Evolutionary conservation across 1,139 yeast species (phyloP).

Genomic region (Scheffersomyces cryptocercus): DNA sequence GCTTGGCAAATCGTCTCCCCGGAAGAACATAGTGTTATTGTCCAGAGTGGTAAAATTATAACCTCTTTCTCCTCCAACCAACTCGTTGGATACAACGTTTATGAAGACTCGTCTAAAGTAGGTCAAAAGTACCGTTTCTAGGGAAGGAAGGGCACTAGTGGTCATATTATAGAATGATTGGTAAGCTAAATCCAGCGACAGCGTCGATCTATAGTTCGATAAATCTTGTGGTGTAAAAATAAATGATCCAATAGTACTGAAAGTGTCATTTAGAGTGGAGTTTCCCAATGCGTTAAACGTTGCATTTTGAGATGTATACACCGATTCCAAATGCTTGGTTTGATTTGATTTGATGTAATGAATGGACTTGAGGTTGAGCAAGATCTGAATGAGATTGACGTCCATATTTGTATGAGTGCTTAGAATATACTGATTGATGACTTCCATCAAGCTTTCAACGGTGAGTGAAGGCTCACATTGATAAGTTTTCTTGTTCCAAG

Average conservation of each 20-base stretch:
- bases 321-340: not conserved
- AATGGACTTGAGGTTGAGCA: conserved; percentile 46
- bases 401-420: conserved; percentile 57
- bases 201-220: not conserved
- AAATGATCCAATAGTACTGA: conserved; percentile 18
- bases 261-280: conserved; percentile 26
- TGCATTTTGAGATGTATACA: conserved; percentile 1
- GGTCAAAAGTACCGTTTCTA: conserved; percentile 27
- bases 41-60: conserved; percentile 25
- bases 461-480: conserved; percentile 49
- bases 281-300: conserved; percentile 23
- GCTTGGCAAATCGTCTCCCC: conserved; percentile 6
- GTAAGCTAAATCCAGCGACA: not conserved
- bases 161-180: conserved; percentile 6
- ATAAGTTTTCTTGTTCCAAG: conserved; percentile 30
- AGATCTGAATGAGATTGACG: conserved; percentile 54
- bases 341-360: conserved; percentile 2
- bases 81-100: conserved; percentile 30
- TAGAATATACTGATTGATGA: conserved; percentile 38
- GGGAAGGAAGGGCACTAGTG: conserved; percentile 6
- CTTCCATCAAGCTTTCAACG: conserved; percentile 35
- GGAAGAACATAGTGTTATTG: conserved; percentile 20
- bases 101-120: conserved; percentile 43
- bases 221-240: conserved; percentile 32
- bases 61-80: conserved; percentile 15